Percentiles rank a stretch among this genome's conserved stretches.
phyloP scores from a whole-genome alignment of 2,329 filamentous ascomycete species.

The Ascochyta clinopodiicola region DNA sequence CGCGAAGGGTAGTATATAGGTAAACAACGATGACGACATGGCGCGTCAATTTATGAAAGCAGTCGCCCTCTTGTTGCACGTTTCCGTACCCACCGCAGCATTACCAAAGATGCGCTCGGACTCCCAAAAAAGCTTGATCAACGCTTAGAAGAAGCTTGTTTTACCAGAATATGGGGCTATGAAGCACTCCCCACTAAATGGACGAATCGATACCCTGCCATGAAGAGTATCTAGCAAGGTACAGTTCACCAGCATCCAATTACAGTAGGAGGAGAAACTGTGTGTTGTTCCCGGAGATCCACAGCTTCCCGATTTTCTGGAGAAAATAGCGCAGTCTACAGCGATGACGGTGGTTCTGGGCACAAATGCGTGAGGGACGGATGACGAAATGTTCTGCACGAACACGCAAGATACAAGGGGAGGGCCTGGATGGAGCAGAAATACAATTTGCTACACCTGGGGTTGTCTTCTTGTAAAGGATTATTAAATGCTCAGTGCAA shows the following conservation, averaged over 20 bases:
- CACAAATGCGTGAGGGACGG: neutral
- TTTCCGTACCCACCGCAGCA: constrained; percentile 10
- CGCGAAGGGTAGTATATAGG: constrained; percentile 8
- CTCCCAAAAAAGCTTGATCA: constrained; percentile 35
- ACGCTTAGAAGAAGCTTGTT: constrained; percentile 42
- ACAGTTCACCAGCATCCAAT: constrained; percentile 1
- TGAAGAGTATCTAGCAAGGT: neutral
- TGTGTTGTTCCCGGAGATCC: constrained; percentile 5
- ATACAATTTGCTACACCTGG: too few species aligned
- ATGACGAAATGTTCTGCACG: constrained; percentile 5
- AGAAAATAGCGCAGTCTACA: constrained; percentile 10
- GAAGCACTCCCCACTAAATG: constrained; percentile 1
- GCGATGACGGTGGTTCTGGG: constrained; percentile 11
- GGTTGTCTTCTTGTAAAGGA: too few species aligned
- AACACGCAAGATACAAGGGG: too few species aligned
- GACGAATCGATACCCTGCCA: constrained; percentile 1
- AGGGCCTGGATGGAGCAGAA: too few species aligned
- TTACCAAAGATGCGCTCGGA: constrained; percentile 6
- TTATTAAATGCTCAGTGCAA: too few species aligned
- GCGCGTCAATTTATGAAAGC: neutral
- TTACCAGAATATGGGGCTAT: neutral
- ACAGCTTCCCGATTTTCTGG: constrained; percentile 7
- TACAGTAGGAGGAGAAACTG: neutral
- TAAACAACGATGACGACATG: constrained; percentile 13
- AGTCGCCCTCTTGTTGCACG: neutral